Base-by-base conservation (phyloP, 2,329 filamentous ascomycete species). In the Fusarium sp. region DNA sequence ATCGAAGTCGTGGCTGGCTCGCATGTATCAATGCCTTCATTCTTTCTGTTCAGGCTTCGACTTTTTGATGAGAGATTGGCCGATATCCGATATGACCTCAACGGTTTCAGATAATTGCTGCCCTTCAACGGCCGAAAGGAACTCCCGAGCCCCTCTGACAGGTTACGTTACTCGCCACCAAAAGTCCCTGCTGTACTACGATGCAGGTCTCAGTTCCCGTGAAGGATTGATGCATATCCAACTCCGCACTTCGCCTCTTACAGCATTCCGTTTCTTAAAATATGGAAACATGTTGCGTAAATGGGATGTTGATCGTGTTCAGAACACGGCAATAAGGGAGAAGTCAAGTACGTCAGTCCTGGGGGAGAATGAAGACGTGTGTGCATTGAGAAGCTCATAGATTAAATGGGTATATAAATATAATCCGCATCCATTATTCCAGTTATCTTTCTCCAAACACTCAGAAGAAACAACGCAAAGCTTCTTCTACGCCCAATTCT, bases 41-140 rank as follows among this genome's bases (percentile, higher is more conserved):
- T 28, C 1, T 6, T 7, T 7, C 1, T 3, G 7, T 19, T 28
- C n/a, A 13, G 11, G 9, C 0, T 1, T 13, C 6, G 0, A 14
- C 6, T 8, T 1, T 2, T 14, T 7, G 0, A 9, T 17, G 0
- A 1, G 3, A 7, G 6, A 47, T 47, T 34, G 31, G 19, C 9
- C 11, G 7, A n/a, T 2, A n/a, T 10, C 15, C 15, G 13, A 5
- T n/a, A 39, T 56, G 53, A 64, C 36, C 42, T 69, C 60, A 69
- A 26, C 19, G 22, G 57, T 57, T 39, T 38, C n/a, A 54, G 28
- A 13, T 7, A 46, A 6, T 7, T 26, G 0, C 6, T 2, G 17
- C 3, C 13, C 13, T 22, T 10, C 19, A 19, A 19, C 19, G 19
- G 19, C 19, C 19, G 17, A n/a, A 14, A 13, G 5, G 43, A 19